phyloP scores from a whole-genome alignment of 345 rosid species.

The Barbarea vulgaris region DNA sequence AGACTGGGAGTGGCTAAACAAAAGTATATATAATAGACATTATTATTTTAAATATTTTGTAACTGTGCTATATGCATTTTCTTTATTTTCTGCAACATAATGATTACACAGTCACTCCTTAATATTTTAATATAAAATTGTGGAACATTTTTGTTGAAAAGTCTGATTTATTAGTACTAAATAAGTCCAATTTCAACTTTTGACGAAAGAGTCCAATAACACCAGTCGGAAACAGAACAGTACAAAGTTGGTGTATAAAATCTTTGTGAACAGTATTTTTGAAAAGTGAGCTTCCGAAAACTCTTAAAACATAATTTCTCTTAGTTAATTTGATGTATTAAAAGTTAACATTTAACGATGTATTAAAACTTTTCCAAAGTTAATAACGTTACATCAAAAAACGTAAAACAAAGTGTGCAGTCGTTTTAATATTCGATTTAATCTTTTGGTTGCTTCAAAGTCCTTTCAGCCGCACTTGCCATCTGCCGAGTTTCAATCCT shows the following conservation, averaged over 20 bases:
- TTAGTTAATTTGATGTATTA: background rate
- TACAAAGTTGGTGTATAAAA: background rate
- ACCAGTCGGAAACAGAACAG: constrained; percentile 21
- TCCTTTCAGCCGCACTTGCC: too few relatives aligned
- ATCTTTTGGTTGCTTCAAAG: too few relatives aligned
- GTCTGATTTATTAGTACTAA: constrained; percentile 10
- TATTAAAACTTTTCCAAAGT: background rate
- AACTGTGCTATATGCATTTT: background rate
- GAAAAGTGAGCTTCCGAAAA: background rate
- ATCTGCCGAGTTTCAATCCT: too few relatives aligned
- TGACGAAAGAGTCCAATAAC: constrained; percentile 38
- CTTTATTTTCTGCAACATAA: background rate
- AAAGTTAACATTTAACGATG: background rate
- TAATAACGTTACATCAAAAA: background rate
- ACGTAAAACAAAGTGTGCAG: background rate
- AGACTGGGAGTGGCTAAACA: background rate
- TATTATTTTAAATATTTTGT: background rate
- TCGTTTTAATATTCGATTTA: background rate
- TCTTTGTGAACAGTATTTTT: background rate
- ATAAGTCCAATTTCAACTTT: constrained; percentile 19
- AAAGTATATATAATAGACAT: background rate
- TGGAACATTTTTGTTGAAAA: constrained; percentile 28
- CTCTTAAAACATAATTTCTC: background rate
- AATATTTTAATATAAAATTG: background rate
- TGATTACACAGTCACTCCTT: background rate